Percentiles rank a stretch among this genome's conserved stretches.
These are phyloP conservation scores for Physaria fendleri DNA, from an alignment of 345 rosid species.

Conservation along the genomic window DNA sequence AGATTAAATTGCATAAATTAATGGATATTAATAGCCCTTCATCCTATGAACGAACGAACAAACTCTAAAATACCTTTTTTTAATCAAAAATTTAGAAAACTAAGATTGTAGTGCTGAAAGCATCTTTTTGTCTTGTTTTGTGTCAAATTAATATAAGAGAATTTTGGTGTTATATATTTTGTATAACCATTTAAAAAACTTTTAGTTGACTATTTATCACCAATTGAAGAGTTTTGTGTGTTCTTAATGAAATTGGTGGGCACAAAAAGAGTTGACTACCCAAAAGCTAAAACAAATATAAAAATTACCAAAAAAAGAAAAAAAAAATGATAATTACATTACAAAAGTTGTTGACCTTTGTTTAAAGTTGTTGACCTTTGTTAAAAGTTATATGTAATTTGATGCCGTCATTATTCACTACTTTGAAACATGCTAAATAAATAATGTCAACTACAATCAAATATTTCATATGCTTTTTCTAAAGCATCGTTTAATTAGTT, in stretches of 20 bases:
- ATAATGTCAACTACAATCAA: slow-evolving; percentile 8
- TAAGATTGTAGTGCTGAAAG: slow-evolving; percentile 15
- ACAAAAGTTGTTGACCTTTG: slow-evolving; percentile 30
- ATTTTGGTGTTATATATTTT: background rate
- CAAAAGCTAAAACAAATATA: slow-evolving; percentile 8
- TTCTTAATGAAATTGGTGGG: slow-evolving; percentile 9
- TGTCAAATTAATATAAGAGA: background rate
- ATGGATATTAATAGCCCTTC: background rate
- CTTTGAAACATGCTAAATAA: background rate
- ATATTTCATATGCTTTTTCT: background rate
- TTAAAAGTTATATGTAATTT: slow-evolving; percentile 9
- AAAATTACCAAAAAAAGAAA: background rate
- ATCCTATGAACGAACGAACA: background rate
- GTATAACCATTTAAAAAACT: background rate
- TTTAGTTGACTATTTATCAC: slow-evolving; percentile 19
- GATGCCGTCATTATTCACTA: slow-evolving; percentile 17
- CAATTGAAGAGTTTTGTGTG: background rate
- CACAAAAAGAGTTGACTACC: slow-evolving; percentile 22
- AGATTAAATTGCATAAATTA: background rate
- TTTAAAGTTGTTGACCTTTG: slow-evolving; percentile 27
- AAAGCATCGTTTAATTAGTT: background rate
- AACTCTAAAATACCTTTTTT: background rate
- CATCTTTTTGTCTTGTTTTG: slow-evolving; percentile 13
- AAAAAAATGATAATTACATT: background rate
- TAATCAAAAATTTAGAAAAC: background rate